Evolutionary conservation across 306 rosid genomes (phyloP).

Genomic region (Acacia melanoxylon): DNA sequence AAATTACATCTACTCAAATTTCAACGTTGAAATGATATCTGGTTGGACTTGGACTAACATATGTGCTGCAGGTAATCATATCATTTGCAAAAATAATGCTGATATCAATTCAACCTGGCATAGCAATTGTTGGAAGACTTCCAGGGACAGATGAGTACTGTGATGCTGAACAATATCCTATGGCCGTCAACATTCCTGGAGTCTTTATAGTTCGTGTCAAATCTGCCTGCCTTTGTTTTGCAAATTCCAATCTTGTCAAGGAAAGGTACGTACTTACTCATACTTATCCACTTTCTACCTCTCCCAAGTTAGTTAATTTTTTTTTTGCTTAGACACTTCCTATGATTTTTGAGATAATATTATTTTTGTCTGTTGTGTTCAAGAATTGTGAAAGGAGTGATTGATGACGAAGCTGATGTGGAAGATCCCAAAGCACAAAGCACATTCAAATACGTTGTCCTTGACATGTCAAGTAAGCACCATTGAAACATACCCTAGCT

Average conservation of each 20-base stretch:
- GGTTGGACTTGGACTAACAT: too few relatives aligned
- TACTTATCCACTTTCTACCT: background rate
- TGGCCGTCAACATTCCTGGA: constrained; percentile 66
- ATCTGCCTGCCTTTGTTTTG: constrained; percentile 71
- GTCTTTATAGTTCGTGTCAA: constrained; percentile 53
- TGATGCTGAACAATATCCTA: constrained; percentile 67
- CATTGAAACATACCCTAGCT: background rate
- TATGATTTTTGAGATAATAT: background rate
- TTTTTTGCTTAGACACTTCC: background rate
- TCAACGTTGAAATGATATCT: background rate
- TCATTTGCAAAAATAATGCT: constrained; percentile 66
- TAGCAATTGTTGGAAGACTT: constrained; percentile 54
- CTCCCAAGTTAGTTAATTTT: background rate
- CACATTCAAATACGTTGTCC: constrained; percentile 38
- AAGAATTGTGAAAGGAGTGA: constrained; percentile 57
- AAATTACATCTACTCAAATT: too few relatives aligned
- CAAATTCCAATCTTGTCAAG: constrained; percentile 61
- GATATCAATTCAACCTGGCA: constrained; percentile 61
- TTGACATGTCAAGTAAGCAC: constrained; percentile 59
- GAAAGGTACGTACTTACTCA: constrained; percentile 45
- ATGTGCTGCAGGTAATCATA: constrained; percentile 48
- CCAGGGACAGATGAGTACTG: constrained; percentile 59
- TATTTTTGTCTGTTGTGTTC: background rate
- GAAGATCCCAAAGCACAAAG: constrained; percentile 30
- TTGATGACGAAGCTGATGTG: constrained; percentile 21